Evolutionary conservation across 148 eudicot genomes (phyloP).

Genomic region (Selenicereus undatus): DNA sequence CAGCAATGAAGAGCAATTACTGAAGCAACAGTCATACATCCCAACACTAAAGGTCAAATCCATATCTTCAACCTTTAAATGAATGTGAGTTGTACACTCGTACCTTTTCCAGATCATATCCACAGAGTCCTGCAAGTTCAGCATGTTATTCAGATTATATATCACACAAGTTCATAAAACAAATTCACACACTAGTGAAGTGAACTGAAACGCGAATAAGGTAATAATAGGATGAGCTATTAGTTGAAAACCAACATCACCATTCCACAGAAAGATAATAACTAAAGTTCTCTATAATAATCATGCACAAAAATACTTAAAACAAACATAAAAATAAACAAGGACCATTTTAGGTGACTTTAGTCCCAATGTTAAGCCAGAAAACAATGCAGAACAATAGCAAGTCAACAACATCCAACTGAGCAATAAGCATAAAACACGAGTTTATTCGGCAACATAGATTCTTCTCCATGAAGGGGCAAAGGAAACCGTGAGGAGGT

Average conservation of each 20-base stretch:
- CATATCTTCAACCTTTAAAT: slow-evolving; percentile 15
- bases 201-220: slow-evolving; percentile 3
- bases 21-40: background rate
- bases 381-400: background rate
- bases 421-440: no score
- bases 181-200: background rate
- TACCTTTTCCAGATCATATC: slow-evolving; percentile 62
- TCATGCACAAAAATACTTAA: background rate
- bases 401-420: no score
- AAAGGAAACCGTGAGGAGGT: background rate
- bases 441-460: background rate
- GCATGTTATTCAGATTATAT: slow-evolving; percentile 17
- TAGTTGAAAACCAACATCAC: background rate
- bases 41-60: background rate
- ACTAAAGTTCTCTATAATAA: no score
- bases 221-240: background rate
- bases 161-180: slow-evolving; percentile 13
- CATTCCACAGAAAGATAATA: background rate
- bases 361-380: background rate
- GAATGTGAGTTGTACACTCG: slow-evolving; percentile 32
- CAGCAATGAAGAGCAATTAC: background rate
- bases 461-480: background rate
- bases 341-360: background rate
- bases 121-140: slow-evolving; percentile 64
- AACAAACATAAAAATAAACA: background rate